Base-by-base conservation (phyloP, 129 eudicot species). In the Artemisia annua region DNA sequence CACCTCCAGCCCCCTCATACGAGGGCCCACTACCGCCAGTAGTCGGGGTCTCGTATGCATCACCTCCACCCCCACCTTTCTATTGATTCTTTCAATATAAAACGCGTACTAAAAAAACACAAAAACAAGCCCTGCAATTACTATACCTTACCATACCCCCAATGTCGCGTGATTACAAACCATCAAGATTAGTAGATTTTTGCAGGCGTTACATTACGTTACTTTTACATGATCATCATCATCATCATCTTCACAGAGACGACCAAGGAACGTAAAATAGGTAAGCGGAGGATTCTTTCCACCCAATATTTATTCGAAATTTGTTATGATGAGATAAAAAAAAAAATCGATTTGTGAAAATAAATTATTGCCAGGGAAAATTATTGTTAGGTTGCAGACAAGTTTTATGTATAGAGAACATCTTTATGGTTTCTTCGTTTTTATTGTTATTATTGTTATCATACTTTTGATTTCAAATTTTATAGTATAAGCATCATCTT, bases 31-130 rank as follows among this genome's bases (percentile, higher is more conserved):
- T 90, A 75, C 97, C 97, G 3, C 97, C 97, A 0, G 76, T 90
- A 17, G 2, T 76, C 19, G 87, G 94, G 16, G 91, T 90, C 57
- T 77, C 94, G 8, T 90, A 90, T 30, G 80, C 87, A 24, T 91
- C 97, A 53, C 97, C 97, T 12, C 97, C 97, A 1, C 97, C 95
- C 26, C 97, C 97, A 48, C 95, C 97, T 72, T 90, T 80, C 80
- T 90, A 90, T 87, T 90, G 85, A 90, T 90, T 89, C 92, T 83
- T 89, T 80, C 71, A 79, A 78, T 70, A 63, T 64, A 76, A 81
- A 66, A 67, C 68, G 11, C 58, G 43, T 81, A 68, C 82, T 75
- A 69, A 17, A 52, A 73, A 80, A 39, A 39, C 1, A 4, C 60
- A 68, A 72, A 74, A 69, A 63, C 64, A 66, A 46, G 17, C 75